These are phyloP conservation scores for Botrytis galanthina DNA, from an alignment of 2,329 filamentous ascomycete genomes.

Conservation along the genomic window DNA sequence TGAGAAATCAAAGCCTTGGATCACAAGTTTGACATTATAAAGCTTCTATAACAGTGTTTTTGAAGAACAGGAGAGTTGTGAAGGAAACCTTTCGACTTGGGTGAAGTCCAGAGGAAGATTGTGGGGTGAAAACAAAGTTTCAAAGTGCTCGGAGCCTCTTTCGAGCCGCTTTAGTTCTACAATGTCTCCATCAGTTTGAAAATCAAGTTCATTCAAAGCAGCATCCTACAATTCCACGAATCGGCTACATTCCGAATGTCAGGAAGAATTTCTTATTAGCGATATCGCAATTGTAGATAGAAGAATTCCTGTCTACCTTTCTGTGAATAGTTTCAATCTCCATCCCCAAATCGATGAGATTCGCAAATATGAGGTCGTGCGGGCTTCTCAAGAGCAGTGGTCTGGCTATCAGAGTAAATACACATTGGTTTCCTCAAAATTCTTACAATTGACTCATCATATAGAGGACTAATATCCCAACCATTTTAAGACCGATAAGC, in stretches of 20 bases:
- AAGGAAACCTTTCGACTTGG: background rate
- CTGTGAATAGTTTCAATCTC: background rate
- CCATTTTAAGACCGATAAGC: constrained; percentile 25
- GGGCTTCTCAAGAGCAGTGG: constrained; percentile 37
- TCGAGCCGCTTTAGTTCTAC: constrained; percentile 9
- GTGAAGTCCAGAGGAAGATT: background rate
- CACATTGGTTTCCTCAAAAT: constrained; percentile 24
- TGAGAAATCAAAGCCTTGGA: background rate
- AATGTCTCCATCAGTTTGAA: background rate
- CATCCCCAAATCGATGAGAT: background rate
- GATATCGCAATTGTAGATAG: constrained; percentile 18
- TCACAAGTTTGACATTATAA: background rate
- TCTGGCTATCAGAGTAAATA: constrained; percentile 36
- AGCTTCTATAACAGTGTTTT: background rate
- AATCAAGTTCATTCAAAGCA: background rate
- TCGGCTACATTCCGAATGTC: constrained; percentile 9
- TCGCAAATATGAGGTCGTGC: constrained; percentile 31
- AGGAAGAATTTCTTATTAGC: constrained; percentile 10
- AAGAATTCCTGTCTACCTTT: constrained; percentile 15
- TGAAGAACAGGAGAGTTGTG: background rate
- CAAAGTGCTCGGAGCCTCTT: background rate
- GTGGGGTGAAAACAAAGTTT: background rate
- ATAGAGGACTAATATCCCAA: constrained; percentile 25
- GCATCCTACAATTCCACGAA: background rate
- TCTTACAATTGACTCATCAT: constrained; percentile 26